A percentile compares a stretch with the other conserved stretches of the same genome.
Conservation (phyloP, 768 basidiomycete genomes). For the Epithele typhae region DNA sequence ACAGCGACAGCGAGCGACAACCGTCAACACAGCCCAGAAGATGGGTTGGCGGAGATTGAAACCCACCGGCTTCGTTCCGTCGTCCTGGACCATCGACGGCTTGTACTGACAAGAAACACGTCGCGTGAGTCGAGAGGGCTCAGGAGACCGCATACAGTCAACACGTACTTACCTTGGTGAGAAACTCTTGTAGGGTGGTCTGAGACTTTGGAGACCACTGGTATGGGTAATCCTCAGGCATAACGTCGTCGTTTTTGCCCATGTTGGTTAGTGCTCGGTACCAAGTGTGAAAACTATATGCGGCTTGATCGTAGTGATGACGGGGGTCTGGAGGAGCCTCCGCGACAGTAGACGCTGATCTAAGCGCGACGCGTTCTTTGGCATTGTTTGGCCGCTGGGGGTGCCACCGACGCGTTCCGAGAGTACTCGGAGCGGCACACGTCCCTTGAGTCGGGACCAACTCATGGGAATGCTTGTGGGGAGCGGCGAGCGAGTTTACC, state of each 20-base stretch:
- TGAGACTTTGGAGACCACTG: slow-evolving; percentile 43
- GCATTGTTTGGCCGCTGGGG: slow-evolving; percentile 10
- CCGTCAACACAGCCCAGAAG: neutral
- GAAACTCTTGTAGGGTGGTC: slow-evolving; percentile 45
- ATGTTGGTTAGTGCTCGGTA: too few species aligned
- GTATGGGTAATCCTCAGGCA: slow-evolving; percentile 44
- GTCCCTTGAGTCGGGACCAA: too few species aligned
- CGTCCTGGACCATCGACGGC: slow-evolving; percentile 76
- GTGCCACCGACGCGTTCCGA: slow-evolving; percentile 8
- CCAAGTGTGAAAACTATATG: too few species aligned
- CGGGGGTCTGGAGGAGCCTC: too few species aligned
- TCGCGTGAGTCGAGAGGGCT: neutral
- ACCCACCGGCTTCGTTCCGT: slow-evolving; percentile 66
- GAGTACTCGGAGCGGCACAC: too few species aligned
- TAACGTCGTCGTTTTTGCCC: slow-evolving; percentile 34
- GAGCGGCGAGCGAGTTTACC: too few species aligned
- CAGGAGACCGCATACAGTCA: too few species aligned
- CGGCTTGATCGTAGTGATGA: too few species aligned
- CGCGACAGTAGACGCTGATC: too few species aligned
- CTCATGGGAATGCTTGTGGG: too few species aligned
- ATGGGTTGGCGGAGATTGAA: neutral
- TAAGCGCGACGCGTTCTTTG: slow-evolving; percentile 15
- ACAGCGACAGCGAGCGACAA: neutral
- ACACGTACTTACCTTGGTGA: slow-evolving; percentile 41
- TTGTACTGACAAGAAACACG: slow-evolving; percentile 43